These are phyloP conservation scores for Ophiocordyceps camponoti-floridani DNA, from an alignment of 2,329 filamentous ascomycete genomes.

Conservation along the genomic window DNA sequence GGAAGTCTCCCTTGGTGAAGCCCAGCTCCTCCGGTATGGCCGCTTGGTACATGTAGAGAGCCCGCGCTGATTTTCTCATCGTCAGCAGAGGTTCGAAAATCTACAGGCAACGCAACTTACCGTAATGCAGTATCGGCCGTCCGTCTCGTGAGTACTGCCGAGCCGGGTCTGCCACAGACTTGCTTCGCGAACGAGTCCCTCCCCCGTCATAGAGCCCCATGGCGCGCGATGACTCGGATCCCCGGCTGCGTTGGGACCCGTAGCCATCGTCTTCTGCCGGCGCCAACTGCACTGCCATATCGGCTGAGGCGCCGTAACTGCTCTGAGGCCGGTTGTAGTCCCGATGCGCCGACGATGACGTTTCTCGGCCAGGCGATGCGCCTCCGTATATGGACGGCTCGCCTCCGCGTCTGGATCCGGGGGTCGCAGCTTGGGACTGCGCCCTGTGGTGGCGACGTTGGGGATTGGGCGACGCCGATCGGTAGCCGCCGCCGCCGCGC, in stretches of 20 bases:
- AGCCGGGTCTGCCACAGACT: slow-evolving; percentile 71
- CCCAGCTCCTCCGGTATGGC: slow-evolving; percentile 90
- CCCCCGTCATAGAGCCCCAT: slow-evolving; percentile 38
- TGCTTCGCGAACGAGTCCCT: slow-evolving; percentile 44
- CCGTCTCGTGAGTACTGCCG: slow-evolving; percentile 75
- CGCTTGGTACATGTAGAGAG: slow-evolving; percentile 84
- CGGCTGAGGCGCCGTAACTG: slow-evolving; percentile 26
- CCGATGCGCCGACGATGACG: slow-evolving; percentile 29
- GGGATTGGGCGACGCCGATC: slow-evolving; percentile 45
- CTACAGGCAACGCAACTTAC: slow-evolving; percentile 37
- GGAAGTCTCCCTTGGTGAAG: slow-evolving; percentile 80
- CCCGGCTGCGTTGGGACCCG: slow-evolving; percentile 34
- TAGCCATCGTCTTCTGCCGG: slow-evolving; percentile 37
- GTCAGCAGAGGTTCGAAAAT: not conserved
- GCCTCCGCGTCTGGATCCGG: slow-evolving; percentile 23
- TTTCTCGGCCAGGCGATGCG: slow-evolving; percentile 22
- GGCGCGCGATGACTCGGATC: slow-evolving; percentile 24
- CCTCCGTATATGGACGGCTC: slow-evolving; percentile 32
- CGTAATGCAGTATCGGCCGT: slow-evolving; percentile 76
- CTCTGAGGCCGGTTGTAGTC: slow-evolving; percentile 32
- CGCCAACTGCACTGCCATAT: slow-evolving; percentile 53
- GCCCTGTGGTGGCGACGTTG: slow-evolving; percentile 26
- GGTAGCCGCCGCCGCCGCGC: slow-evolving; percentile 16
- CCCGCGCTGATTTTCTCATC: slow-evolving; percentile 48
- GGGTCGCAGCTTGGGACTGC: slow-evolving; percentile 19